These are phyloP conservation scores for Babesia bigemina DNA, from an alignment of 169 alveolate species.

Conservation along the genomic window DNA sequence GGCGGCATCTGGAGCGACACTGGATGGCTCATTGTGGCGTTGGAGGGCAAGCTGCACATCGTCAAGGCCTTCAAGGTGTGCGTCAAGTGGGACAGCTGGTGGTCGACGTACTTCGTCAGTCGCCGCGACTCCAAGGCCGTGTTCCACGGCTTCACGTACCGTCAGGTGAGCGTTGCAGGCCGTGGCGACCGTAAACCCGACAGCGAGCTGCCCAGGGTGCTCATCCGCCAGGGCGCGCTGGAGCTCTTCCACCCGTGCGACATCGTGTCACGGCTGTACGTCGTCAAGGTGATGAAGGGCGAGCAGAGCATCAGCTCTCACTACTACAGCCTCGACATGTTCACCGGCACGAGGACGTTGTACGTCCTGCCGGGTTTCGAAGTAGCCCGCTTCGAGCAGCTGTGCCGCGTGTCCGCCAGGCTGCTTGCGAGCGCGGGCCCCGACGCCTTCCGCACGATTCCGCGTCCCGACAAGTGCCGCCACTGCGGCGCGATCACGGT, in stretches of 20 bases:
- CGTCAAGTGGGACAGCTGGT: constrained; percentile 85
- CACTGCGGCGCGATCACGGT: constrained; percentile 55
- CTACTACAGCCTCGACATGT: constrained; percentile 54
- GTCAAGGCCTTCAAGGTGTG: constrained; percentile 82
- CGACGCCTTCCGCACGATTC: not conserved
- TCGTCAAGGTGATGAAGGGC: constrained; percentile 51
- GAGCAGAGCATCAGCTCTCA: constrained; percentile 57
- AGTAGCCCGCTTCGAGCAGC: constrained; percentile 35
- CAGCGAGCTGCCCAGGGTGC: constrained; percentile 31
- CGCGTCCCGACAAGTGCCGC: constrained; percentile 30
- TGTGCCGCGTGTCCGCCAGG: constrained; percentile 14
- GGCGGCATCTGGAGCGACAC: constrained; percentile 60
- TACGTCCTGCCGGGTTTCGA: constrained; percentile 70
- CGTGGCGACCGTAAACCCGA: not conserved
- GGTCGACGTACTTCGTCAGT: constrained; percentile 85
- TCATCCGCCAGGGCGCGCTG: constrained; percentile 44
- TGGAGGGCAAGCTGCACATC: constrained; percentile 80
- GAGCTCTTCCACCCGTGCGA: constrained; percentile 66
- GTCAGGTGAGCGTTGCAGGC: constrained; percentile 26
- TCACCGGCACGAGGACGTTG: constrained; percentile 58
- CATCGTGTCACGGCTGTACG: constrained; percentile 61
- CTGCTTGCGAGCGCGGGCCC: constrained; percentile 1
- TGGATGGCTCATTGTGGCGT: constrained; percentile 66
- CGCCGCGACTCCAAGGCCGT: constrained; percentile 86
- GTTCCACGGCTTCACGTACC: constrained; percentile 72